Percentiles rank a stretch among this genome's conserved stretches.
Evolutionary conservation across 208 protist species (phyloP).

Genomic region (Acanthamoeba castellanii): DNA sequence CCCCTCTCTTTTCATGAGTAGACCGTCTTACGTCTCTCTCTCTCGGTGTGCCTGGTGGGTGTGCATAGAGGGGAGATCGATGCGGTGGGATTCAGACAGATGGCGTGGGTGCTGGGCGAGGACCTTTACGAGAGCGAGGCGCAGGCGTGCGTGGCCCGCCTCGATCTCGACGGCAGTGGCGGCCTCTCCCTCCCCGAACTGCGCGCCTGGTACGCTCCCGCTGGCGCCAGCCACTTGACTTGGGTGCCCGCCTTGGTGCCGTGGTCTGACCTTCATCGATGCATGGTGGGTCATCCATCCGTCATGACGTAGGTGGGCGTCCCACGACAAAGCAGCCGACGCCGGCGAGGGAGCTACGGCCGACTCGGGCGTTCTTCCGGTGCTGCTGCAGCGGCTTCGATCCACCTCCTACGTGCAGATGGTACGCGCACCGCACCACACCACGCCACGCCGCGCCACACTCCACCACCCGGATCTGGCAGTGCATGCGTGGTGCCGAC

Average conservation of each 20-base stretch:
- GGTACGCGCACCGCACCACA: neutral
- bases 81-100: neutral
- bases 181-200: conserved; percentile 31
- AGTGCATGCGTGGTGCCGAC: no score
- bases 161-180: conserved; percentile 38
- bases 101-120: conserved; percentile 24
- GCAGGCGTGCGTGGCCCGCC: conserved; percentile 1
- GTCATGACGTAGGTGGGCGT: neutral
- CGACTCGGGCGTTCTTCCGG: neutral
- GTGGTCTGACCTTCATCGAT: no score
- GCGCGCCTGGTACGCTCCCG: neutral
- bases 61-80: conserved; percentile 6
- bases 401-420: conserved; percentile 14
- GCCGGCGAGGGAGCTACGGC: neutral
- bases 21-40: neutral
- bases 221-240: neutral
- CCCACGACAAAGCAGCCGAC: neutral
- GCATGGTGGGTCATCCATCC: no score
- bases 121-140: conserved; percentile 5
- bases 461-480: no score
- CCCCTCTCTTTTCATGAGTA: neutral
- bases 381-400: neutral
- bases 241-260: no score
- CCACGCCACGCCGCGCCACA: no score
- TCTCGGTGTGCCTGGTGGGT: neutral